Percentiles rank a stretch among this genome's conserved stretches.
Evolutionary conservation across 2,329 filamentous ascomycete species (phyloP).

Genomic region (Scedosporium dehoogii): DNA sequence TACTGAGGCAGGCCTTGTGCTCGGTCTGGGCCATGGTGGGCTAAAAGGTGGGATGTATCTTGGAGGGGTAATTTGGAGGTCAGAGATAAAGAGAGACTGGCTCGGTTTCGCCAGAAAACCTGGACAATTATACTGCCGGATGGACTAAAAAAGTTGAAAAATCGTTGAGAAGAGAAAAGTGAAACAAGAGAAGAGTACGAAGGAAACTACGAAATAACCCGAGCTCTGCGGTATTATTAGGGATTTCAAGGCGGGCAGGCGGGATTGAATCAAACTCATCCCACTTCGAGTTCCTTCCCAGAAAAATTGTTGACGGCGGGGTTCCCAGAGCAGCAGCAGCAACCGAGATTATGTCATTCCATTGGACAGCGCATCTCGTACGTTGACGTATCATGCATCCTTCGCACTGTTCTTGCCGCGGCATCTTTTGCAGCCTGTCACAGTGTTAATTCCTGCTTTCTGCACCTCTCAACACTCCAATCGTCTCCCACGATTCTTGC

Average conservation of each 20-base stretch:
- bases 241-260: neutral
- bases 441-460: neutral
- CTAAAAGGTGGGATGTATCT: slow-evolving; percentile 1
- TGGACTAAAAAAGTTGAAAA: neutral
- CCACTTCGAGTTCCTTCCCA: neutral
- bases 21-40: slow-evolving; percentile 42
- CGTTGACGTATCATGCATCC: neutral
- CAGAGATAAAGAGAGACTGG: neutral
- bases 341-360: slow-evolving; percentile 3
- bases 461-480: neutral
- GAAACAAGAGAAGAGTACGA: slow-evolving; percentile 4
- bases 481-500: too few species aligned
- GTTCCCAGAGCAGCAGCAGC: slow-evolving; percentile 2
- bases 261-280: neutral
- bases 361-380: neutral
- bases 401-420: neutral
- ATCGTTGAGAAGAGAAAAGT: slow-evolving; percentile 2
- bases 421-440: neutral
- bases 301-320: slow-evolving; percentile 7
- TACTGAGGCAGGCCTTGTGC: slow-evolving; percentile 54
- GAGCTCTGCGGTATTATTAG: neutral
- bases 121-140: neutral
- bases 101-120: neutral
- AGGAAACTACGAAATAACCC: neutral
- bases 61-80: neutral